A percentile compares a stretch with the other conserved stretches of the same genome.
These are phyloP conservation scores for Suaeda aralocaspica DNA, from an alignment of 148 eudicot species.

Conservation along the genomic window DNA sequence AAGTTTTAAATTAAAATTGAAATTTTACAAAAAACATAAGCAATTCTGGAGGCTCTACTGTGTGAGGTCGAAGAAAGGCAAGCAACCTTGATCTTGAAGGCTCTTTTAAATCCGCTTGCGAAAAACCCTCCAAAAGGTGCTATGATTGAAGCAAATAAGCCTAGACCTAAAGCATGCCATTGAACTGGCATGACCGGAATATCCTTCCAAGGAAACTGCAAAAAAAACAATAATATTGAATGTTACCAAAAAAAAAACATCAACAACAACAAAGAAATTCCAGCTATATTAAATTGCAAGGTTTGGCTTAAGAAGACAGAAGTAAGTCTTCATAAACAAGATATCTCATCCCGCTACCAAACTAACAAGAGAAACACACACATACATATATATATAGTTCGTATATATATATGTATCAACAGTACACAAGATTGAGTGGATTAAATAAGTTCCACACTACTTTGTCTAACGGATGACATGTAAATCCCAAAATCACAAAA, in stretches of 20 bases:
- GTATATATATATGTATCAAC: no score
- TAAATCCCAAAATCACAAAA: neutral
- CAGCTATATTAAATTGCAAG: neutral
- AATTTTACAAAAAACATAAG: neutral
- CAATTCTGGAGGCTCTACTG: neutral
- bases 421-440: neutral
- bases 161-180: constrained; percentile 89
- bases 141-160: constrained; percentile 87
- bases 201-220: constrained; percentile 89
- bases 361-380: neutral
- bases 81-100: constrained; percentile 91
- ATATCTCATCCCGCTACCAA: neutral
- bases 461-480: neutral
- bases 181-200: constrained; percentile 79
- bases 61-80: constrained; percentile 1
- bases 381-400: no score
- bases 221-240: neutral
- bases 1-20: neutral
- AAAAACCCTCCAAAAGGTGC: constrained; percentile 99
- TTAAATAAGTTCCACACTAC: neutral
- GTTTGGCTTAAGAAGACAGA: neutral
- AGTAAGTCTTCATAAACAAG: neutral
- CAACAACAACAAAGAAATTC: neutral
- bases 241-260: neutral
- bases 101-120: constrained; percentile 96